Base-by-base conservation (phyloP, 2,329 filamentous ascomycete genomes). In the Parastagonospora nodorum region DNA sequence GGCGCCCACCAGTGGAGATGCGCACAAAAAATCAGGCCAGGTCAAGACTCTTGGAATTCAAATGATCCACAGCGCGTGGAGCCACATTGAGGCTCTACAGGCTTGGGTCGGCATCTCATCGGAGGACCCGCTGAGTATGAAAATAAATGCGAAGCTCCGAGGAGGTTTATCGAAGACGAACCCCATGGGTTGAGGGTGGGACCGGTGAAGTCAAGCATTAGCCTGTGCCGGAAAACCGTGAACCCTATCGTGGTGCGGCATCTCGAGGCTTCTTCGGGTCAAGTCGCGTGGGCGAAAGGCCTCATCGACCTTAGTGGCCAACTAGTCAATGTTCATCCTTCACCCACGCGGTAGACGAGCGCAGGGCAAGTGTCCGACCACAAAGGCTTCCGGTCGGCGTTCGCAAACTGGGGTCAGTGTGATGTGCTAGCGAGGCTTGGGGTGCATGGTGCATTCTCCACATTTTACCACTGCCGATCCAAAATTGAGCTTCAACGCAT, bases 381-480 rank as follows among this genome's bases (percentile, higher is more conserved):
- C 38, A 27, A 40, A 6, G 14, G 27, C 38, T 28, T 12, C 16
- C 38, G 24, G 38, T 16, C 16, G 33, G 27, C 16, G 9, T 12
- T 29, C 33, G 14, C 15, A 31, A 29, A n/a, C 12, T 24, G 27
- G 30, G 24, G 43, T 29, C 28, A 19, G 24, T 30, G 9, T 37
- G 24, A 24, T 40, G 11, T 5, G 24, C 38, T 40, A 29, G 36
- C 36, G 37, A 47, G 37, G 16, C 45, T 41, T 28, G 45, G 36
- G 36, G 19, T 38, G 16, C 30, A 36, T 36, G 28, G 39, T 40
- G 35, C 45, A 35, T 30, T 45, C 49, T 12, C 49, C 49, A 41
- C 49, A 45, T 19, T 47, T 30, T 32, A 16, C 15, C 24, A 24
- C 39, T 32, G 49, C 33, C 40, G 43, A 51, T 48, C 35, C 28